Evolutionary conservation across 139 green algal species (phyloP).

Genomic region (Penium margaritaceum): DNA sequence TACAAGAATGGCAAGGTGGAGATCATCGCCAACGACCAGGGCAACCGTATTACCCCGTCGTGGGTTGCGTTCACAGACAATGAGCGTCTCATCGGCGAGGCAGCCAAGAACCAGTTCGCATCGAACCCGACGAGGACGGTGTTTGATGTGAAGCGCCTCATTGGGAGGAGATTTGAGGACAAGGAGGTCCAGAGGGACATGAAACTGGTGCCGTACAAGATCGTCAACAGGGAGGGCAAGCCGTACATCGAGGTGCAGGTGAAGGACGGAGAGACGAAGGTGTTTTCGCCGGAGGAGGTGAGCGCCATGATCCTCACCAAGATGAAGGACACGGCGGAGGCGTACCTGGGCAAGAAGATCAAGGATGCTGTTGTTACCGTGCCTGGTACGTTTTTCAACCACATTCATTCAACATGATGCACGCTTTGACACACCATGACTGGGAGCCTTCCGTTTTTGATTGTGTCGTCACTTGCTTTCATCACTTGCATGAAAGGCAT

Average conservation of each 20-base stretch:
- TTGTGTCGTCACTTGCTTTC: too few relatives aligned
- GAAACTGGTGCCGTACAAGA: conserved; percentile 92
- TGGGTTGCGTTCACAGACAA: conserved; percentile 99
- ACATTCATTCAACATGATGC: too few relatives aligned
- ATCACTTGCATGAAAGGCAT: too few relatives aligned
- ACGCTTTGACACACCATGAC: too few relatives aligned
- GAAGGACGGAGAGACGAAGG: conserved; percentile 54
- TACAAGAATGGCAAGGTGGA: conserved; percentile 97
- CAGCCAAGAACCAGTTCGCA: conserved; percentile 94
- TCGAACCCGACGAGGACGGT: conserved; percentile 85
- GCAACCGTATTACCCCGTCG: conserved; percentile 96
- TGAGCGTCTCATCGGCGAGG: conserved; percentile 94
- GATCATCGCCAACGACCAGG: conserved; percentile 98
- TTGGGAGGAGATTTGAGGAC: conserved; percentile 82
- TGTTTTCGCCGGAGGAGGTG: conserved; percentile 91
- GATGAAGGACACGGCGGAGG: conserved; percentile 84
- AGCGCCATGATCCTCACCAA: conserved; percentile 94
- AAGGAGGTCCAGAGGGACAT: conserved; percentile 89
- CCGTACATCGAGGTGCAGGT: conserved; percentile 75
- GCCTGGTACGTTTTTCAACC: conserved; percentile 98
- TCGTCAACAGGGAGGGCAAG: conserved; percentile 87
- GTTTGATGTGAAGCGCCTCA: conserved; percentile 97
- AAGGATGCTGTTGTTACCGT: conserved; percentile 84
- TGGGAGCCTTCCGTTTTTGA: too few relatives aligned
- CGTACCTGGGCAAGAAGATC: conserved; percentile 73